A percentile compares a stretch with the other conserved stretches of the same genome.
phyloP scores from a whole-genome alignment of 2,329 filamentous ascomycete genomes.

The Aaosphaeria pasadenensis region DNA sequence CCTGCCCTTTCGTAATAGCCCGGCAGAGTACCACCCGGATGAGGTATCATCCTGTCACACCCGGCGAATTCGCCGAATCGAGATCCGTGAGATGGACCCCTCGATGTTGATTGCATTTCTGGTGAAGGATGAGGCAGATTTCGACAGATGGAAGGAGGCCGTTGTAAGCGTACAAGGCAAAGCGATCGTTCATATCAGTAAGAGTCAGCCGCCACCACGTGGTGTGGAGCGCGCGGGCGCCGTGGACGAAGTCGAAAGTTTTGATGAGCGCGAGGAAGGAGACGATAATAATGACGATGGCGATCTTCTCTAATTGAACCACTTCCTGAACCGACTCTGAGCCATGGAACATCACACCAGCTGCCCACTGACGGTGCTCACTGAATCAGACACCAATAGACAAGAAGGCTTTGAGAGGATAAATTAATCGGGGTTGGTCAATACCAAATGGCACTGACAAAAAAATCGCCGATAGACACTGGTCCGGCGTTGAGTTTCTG shows the following conservation, averaged over 20 bases:
- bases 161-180: conserved; percentile 71
- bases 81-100: conserved; percentile 91
- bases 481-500: no score
- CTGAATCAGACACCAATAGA: no score
- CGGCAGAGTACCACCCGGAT: conserved; percentile 61
- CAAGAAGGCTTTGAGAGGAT: no score
- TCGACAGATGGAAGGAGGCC: conserved; percentile 75
- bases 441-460: no score
- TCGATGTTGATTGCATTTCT: conserved; percentile 97
- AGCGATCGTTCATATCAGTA: conserved; percentile 79
- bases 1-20: conserved; percentile 61
- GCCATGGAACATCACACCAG: no score
- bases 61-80: conserved; percentile 73
- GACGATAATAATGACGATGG: conserved; percentile 7
- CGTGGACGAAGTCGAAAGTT: conserved; percentile 83
- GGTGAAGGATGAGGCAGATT: conserved; percentile 78
- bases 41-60: conserved; percentile 87
- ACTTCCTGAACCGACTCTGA: no score
- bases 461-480: no score
- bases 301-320: background rate
- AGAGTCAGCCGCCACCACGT: conserved; percentile 58
- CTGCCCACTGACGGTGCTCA: no score
- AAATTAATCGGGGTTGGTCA: no score
- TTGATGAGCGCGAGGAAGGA: conserved; percentile 67
- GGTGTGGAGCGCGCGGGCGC: conserved; percentile 64